Evolutionary conservation across 1,284 basidiomycete genomes (phyloP), one percentile per base, ranked within the genome.

Genomic region (Fomes fomentarius): DNA sequence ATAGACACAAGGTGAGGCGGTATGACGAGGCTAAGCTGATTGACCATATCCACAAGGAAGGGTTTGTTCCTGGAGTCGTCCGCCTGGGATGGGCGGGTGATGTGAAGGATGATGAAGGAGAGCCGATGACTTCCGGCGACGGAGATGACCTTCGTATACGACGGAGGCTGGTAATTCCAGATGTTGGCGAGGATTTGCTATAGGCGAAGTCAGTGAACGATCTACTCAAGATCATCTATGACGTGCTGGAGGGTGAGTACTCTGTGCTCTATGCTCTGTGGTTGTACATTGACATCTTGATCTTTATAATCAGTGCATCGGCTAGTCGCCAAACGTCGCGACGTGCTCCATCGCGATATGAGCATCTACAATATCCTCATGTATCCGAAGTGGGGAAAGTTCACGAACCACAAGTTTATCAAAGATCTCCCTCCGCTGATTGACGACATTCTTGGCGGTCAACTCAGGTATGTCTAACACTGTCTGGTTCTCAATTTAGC

Each of bases 301-400:
- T n/a, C n/a, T n/a, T n/a, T n/a, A n/a, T n/a, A n/a, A n/a, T n/a
- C 24, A 57, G 56, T 53, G 0, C 56, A 57, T 19, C 50, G 56
- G 1, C 46, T 38, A 2, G 9, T 57, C 2, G 38, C 39, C 1
- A 10, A 7, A 1, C n/a, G 25, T 0, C 37, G 42, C 1, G 30
- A 17, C 1, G 19, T 56, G 1, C 31, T 56, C 7, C 55, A 56
- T 44, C 41, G 50, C n/a, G 55, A 56, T n/a, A 56, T 56, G 46
- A 48, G 45, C 9, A 33, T 56, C 19, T 26, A 31, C 17, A 52
- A 56, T 26, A 46, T 52, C 25, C 44, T 57, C 12, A 47, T 53
- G 47, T 57, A 57, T 19, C 55, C 55, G 1, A 30, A 28, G 9
- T 43, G 25, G 22, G 43, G 28, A 19, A n/a, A 31, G 6, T 34